phyloP scores from a whole-genome alignment of 208 protist genomes.

The Naegleria fowleri region DNA sequence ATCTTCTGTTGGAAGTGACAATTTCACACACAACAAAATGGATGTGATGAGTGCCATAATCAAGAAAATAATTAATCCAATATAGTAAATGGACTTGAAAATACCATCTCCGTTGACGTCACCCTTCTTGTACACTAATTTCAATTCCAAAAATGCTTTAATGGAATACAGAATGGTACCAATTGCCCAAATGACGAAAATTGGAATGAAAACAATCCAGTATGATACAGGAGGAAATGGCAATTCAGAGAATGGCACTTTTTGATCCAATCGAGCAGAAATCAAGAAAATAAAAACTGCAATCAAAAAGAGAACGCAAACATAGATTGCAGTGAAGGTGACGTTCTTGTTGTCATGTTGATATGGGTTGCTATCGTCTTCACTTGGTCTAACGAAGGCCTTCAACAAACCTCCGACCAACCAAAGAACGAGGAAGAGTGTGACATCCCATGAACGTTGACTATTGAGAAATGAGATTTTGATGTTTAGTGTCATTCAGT shows the following conservation, averaged over 20 bases:
- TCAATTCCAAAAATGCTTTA: background rate
- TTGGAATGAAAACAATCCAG: slow-evolving; percentile 20
- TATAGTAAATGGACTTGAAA: background rate
- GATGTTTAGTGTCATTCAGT: background rate
- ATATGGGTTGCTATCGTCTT: slow-evolving; percentile 9
- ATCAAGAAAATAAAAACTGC: slow-evolving; percentile 14
- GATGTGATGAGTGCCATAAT: background rate
- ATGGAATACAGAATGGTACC: background rate
- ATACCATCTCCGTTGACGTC: slow-evolving; percentile 18
- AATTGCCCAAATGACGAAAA: background rate
- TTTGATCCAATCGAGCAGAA: background rate
- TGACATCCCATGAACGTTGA: background rate
- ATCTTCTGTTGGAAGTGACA: background rate
- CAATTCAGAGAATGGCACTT: background rate
- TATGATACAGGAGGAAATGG: background rate
- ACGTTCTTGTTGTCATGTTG: background rate
- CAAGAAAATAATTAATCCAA: background rate
- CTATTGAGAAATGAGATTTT: background rate
- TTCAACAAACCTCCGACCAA: background rate
- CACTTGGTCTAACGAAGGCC: slow-evolving; percentile 5
- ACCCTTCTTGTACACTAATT: background rate
- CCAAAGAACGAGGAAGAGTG: background rate
- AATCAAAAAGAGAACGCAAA: background rate
- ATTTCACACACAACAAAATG: slow-evolving; percentile 6
- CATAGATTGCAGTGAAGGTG: background rate